Evolutionary conservation across 2,329 filamentous ascomycete genomes (phyloP), one percentile per base, ranked within the genome.

Genomic region (Sporothrix inflata): DNA sequence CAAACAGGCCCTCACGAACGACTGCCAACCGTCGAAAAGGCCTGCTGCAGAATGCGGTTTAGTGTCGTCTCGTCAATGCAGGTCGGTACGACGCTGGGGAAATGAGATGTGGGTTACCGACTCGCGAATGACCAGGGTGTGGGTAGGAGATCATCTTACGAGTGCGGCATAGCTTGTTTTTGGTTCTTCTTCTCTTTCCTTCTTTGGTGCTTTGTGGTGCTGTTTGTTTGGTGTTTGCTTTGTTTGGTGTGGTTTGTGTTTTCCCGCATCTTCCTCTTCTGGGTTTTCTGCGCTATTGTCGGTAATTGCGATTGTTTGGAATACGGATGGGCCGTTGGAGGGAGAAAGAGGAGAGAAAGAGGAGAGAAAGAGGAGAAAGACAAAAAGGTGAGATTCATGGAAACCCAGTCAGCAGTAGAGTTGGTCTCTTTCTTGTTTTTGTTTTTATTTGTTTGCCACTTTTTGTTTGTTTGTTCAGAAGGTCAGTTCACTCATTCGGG

Each of bases 81-180:
- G 24, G 42, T 51, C 40, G 51, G 27, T 61, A 49, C 68, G 53
- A 70, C 68, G 53, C 53, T 61, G 45, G 69, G 69, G 65, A 70
- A 70, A 70, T 70, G 69, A 70, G 57, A 60, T 69, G 67, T 57
- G 53, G 49, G 38, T 57, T 69, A 47, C n/a, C n/a, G n/a, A n/a
- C n/a, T n/a, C n/a, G 7, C 40, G 40, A 66, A 57, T 27, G 49
- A 34, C 34, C 67, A 69, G 21, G 38, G n/a, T 27, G 34, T 40
- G 57, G 30, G 57, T 24, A 14, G 30, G 19, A 42, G 34, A 63
- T 63, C 19, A 42, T 63, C 38, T 57, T 19, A 57, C 53, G 53
- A 57, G 53, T 19, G 53, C 34, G 40, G 40, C 21, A 30, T 55
- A 51, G 16, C 24, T 67, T 24, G 30, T 68, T 51, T 30, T 68